Base-by-base conservation (phyloP, 805 yeast species). In the Lachancea cidri region DNA sequence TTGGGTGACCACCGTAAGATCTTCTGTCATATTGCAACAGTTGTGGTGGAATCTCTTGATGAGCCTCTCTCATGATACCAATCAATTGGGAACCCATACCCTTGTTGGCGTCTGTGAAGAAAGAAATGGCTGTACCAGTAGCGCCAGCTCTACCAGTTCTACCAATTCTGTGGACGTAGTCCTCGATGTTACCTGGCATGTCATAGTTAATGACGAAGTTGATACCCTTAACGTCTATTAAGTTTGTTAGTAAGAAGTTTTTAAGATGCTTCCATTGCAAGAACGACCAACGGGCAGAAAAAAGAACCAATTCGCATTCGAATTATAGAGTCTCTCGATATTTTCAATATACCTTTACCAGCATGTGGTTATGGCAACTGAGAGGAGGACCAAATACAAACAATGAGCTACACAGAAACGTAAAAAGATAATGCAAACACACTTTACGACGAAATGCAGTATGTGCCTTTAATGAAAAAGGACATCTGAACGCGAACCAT, bases 111-210 rank as follows among this genome's bases (percentile, higher is more conserved):
- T 79, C 84, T 45, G 97, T 87, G 77, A 93, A 93, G 66, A 91
- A 79, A 6, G 98, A 86, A 52, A 88, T 79, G 42, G 98, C 97
- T 48, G 93, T 89, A 77, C 98, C 98, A 48, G 76, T 74, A 48
- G 88, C 81, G 66, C 98, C 98, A 53, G 97, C 98, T 79, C 98
- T 87, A 66, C 98, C 98, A 51, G 98, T 89, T 79, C 97, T 89
- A 68, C 98, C 98, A 62, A 91, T 93, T 73, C 98, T 81, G 68
- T 91, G 98, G 49, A 91, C 97, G 66, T 91, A 91, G 72, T 93
- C 98, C 75, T 93, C 98, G 63, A 89, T 86, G 71, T 91, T 91
- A 68, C 86, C 88, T 62, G 98, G 98, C 89, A 91, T 91, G 68
- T 91, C 98, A 62, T 77, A 87, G 80, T 93, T 93, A 65, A 93